These are phyloP conservation scores for Phytophthora foliorum DNA, from an alignment of 352 stramenopile species.

Conservation along the genomic window DNA sequence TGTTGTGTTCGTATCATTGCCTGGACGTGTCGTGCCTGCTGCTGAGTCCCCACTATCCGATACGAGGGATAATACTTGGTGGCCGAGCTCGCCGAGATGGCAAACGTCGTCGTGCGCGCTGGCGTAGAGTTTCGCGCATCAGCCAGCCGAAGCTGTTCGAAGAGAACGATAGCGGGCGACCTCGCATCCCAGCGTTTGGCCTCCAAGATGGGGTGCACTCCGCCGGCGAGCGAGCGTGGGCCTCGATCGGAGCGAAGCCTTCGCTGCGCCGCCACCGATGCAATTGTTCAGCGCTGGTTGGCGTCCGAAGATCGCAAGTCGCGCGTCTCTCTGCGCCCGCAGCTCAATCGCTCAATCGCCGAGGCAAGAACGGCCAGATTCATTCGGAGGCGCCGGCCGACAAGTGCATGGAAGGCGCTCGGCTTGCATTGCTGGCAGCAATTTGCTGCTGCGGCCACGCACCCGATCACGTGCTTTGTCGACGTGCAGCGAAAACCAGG, in stretches of 20 bases:
- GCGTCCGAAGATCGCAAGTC: conserved; percentile 15
- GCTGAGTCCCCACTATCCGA: too few relatives aligned
- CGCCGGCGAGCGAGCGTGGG: too few relatives aligned
- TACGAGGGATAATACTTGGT: too few relatives aligned
- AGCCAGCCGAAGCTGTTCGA: conserved; percentile 10
- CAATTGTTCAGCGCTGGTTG: background rate
- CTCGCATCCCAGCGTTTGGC: background rate
- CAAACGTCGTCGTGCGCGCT: background rate
- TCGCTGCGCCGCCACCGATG: background rate
- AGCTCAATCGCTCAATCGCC: conserved; percentile 2
- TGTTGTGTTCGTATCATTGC: background rate
- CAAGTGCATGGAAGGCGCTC: background rate
- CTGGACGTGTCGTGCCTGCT: too few relatives aligned
- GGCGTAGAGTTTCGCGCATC: background rate
- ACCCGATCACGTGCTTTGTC: conserved; percentile 25
- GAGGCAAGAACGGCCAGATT: conserved; percentile 15
- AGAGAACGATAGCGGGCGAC: conserved; percentile 8
- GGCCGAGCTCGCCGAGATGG: too few relatives aligned
- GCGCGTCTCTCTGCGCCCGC: conserved; percentile 20
- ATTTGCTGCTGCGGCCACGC: background rate
- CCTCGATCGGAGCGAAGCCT: background rate
- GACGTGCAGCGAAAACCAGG: conserved; percentile 36
- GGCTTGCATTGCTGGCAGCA: too few relatives aligned
- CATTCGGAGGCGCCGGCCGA: background rate
- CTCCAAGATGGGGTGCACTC: conserved; percentile 5